Percentiles rank a stretch among this genome's conserved stretches.
Conservation (phyloP, 305 asterid species). For the Fraxinus latifolia region DNA sequence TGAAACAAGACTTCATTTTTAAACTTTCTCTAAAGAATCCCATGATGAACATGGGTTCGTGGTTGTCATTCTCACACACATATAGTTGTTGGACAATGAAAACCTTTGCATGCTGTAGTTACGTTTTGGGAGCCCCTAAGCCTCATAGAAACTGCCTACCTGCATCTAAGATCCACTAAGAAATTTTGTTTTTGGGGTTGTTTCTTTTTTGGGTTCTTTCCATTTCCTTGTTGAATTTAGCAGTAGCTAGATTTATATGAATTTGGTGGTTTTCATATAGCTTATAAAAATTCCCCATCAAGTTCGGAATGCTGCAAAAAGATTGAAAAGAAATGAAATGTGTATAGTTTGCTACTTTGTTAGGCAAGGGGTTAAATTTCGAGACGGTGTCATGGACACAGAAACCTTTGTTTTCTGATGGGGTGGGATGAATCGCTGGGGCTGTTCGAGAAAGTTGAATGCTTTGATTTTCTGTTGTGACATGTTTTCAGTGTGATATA, state of each 20-base stretch:
- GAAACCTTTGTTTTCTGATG: background rate
- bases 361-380: background rate
- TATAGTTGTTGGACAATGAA: background rate
- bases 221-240: background rate
- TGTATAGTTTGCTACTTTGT: background rate
- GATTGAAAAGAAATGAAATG: background rate
- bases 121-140: too few species aligned
- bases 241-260: background rate
- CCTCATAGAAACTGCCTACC: too few species aligned
- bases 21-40: background rate
- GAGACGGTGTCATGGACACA: background rate
- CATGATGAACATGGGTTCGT: background rate
- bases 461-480: background rate
- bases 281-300: background rate
- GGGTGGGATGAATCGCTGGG: background rate
- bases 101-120: background rate
- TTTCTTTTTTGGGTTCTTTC: background rate
- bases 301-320: background rate
- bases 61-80: background rate
- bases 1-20: background rate
- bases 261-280: background rate
- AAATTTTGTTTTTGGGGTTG: background rate
- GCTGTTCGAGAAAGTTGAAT: background rate
- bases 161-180: background rate
- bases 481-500: background rate